Conservation (phyloP, 257 asterid genomes). For the Przewalskia tangutica region DNA sequence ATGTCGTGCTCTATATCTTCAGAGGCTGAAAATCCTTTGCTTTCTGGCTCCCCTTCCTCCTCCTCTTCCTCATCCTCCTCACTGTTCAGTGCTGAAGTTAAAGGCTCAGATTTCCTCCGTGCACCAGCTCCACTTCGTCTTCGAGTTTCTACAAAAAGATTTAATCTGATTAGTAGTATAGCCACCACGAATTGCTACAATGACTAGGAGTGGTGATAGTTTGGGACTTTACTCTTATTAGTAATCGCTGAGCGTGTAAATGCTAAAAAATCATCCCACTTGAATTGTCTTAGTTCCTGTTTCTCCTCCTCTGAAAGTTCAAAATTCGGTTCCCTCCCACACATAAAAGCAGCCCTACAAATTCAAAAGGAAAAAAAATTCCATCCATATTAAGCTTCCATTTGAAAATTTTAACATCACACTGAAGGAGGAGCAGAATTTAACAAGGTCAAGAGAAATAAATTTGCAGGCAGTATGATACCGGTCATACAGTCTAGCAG, state of each 20-base stretch:
- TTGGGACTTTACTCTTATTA: constrained; percentile 48
- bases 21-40: constrained; percentile 39
- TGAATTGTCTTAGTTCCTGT: constrained; percentile 53
- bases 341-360: constrained; percentile 93
- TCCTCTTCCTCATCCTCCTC: constrained; percentile 51
- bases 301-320: constrained; percentile 79
- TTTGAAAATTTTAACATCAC: not conserved
- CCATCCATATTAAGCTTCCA: not conserved
- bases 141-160: constrained; percentile 39
- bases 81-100: constrained; percentile 6
- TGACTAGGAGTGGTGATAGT: not conserved
- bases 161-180: not conserved
- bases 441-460: not conserved
- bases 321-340: constrained; percentile 95
- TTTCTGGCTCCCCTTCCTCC: constrained; percentile 14
- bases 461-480: constrained; percentile 10
- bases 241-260: constrained; percentile 77
- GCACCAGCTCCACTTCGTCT: constrained; percentile 34
- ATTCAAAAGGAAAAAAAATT: not conserved
- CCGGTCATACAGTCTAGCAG: constrained; percentile 92
- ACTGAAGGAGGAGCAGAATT: not conserved
- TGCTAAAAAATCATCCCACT: constrained; percentile 78
- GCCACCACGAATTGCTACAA: not conserved
- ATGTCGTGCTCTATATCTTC: constrained; percentile 39
- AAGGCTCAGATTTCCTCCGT: constrained; percentile 26